phyloP scores from a whole-genome alignment of 2,329 filamentous ascomycete species.

The Penicillium sp. region DNA sequence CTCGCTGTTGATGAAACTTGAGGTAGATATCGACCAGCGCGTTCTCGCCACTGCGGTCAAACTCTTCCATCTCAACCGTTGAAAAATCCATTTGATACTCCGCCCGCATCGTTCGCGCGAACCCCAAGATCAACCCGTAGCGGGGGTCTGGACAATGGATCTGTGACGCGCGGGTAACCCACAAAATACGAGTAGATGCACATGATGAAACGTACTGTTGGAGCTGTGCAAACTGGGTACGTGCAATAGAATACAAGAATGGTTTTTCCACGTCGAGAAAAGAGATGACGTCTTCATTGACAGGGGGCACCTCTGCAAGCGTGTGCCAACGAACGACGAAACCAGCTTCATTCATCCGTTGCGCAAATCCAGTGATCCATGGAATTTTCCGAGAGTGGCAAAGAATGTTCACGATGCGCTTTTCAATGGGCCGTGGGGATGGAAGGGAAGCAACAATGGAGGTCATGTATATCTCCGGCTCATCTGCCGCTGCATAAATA shows the following conservation, averaged over 20 bases:
- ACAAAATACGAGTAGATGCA: background rate
- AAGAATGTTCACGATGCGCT: too few species aligned
- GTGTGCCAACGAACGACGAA: constrained; percentile 5
- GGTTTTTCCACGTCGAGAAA: constrained; percentile 5
- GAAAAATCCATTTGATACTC: constrained; percentile 11
- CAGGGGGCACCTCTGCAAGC: background rate
- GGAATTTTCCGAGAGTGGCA: background rate
- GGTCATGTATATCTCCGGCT: background rate
- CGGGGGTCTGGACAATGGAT: constrained; percentile 6
- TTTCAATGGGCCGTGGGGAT: too few species aligned
- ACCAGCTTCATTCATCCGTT: background rate
- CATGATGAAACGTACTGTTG: background rate
- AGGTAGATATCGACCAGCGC: background rate
- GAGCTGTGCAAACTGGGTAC: background rate
- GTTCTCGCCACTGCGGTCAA: background rate
- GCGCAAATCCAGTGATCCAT: background rate
- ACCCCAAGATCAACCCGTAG: constrained; percentile 10
- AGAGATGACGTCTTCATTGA: background rate
- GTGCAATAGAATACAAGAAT: background rate
- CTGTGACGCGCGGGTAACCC: constrained; percentile 9
- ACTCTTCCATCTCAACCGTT: constrained; percentile 9
- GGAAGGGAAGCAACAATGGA: background rate
- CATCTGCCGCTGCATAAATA: background rate
- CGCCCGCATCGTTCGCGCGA: constrained; percentile 9
- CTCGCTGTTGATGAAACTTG: constrained; percentile 4